Conservation (phyloP, 805 yeast genomes). For the Lachancea cidri region DNA sequence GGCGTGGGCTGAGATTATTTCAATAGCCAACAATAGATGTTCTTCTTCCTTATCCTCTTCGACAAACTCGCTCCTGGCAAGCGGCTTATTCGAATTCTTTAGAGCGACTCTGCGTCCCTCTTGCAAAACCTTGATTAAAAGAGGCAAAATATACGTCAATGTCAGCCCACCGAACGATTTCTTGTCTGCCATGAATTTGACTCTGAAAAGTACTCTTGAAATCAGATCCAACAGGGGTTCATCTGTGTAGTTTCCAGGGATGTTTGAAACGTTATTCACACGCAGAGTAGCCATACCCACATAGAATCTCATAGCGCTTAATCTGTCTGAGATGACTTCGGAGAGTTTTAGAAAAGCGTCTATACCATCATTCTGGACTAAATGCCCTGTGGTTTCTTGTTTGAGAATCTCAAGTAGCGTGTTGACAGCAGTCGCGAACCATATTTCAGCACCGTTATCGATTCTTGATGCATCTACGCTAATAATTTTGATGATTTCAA, state of each 20-base stretch:
- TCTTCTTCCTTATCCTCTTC: constrained; percentile 90
- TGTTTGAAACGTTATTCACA: constrained; percentile 40
- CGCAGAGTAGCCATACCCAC: constrained; percentile 71
- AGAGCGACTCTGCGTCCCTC: constrained; percentile 56
- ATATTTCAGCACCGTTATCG: constrained; percentile 57
- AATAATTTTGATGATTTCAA: constrained; percentile 51
- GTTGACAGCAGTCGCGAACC: constrained; percentile 69
- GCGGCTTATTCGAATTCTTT: constrained; percentile 47
- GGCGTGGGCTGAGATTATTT: constrained; percentile 63
- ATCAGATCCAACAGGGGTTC: constrained; percentile 52
- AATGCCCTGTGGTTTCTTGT: constrained; percentile 28
- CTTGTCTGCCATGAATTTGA: constrained; percentile 71
- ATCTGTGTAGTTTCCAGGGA: constrained; percentile 43
- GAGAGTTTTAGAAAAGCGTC: constrained; percentile 53
- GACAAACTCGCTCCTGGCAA: constrained; percentile 58
- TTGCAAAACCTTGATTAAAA: constrained; percentile 61
- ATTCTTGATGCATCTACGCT: constrained; percentile 43
- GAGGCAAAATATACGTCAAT: constrained; percentile 69
- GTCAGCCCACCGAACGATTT: constrained; percentile 62
- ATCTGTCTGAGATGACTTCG: constrained; percentile 44
- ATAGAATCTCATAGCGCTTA: constrained; percentile 45
- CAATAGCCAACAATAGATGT: constrained; percentile 70
- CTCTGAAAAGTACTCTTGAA: constrained; percentile 65
- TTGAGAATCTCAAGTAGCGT: constrained; percentile 43
- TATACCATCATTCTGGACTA: constrained; percentile 43